These are phyloP conservation scores for Colletotrichum spaethianum DNA, from an alignment of 2,329 filamentous ascomycete genomes.

Conservation along the genomic window DNA sequence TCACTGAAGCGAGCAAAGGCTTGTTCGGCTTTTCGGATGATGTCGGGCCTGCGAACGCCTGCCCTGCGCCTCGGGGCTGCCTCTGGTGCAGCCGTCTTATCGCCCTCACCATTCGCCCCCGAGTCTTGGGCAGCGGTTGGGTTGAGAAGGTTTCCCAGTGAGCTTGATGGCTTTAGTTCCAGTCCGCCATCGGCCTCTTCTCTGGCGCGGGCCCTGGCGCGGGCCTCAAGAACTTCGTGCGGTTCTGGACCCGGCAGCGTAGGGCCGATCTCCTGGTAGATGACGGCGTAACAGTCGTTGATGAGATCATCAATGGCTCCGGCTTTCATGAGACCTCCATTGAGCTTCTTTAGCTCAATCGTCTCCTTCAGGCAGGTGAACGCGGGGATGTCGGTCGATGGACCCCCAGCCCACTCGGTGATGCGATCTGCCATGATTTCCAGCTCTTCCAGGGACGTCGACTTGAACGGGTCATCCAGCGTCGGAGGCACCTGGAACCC, in stretches of 20 bases:
- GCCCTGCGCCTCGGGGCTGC: conserved; percentile 57
- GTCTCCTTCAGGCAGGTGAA: conserved; percentile 71
- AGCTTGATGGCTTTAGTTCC: conserved; percentile 53
- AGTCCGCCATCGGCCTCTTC: conserved; percentile 57
- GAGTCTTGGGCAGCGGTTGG: conserved; percentile 57
- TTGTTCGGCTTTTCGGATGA: conserved; percentile 74
- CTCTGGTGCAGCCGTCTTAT: conserved; percentile 54
- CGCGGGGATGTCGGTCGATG: conserved; percentile 56
- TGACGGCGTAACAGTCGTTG: conserved; percentile 86
- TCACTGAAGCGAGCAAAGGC: conserved; percentile 67
- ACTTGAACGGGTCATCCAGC: conserved; percentile 70
- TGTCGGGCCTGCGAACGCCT: conserved; percentile 68
- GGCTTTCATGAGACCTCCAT: conserved; percentile 89
- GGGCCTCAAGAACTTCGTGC: conserved; percentile 62
- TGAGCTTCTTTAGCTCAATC: conserved; percentile 78
- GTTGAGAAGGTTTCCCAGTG: conserved; percentile 60
- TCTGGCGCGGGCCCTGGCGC: conserved; percentile 54
- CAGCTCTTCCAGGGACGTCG: conserved; percentile 68
- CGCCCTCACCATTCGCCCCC: conserved; percentile 56
- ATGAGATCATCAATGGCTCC: conserved; percentile 93
- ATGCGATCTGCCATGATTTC: conserved; percentile 70
- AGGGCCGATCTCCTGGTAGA: conserved; percentile 78
- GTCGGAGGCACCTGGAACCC: conserved; percentile 61
- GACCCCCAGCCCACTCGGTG: conserved; percentile 65
- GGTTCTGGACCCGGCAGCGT: conserved; percentile 68